Conservation (phyloP, 1,139 yeast genomes). For the Pichia sp. region DNA sequence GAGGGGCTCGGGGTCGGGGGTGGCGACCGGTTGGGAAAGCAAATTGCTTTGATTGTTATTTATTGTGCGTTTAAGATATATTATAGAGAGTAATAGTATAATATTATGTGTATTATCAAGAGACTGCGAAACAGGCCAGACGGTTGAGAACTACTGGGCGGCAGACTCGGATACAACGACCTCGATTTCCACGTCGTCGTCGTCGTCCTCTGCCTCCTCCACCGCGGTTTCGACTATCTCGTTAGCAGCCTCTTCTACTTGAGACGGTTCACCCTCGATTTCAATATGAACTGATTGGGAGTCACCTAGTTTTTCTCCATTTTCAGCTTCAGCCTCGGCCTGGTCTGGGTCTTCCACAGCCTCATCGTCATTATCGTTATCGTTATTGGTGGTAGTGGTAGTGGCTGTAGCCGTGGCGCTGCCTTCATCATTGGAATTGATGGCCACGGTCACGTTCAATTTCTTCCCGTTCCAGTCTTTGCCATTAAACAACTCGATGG, state of each 20-base stretch:
- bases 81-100: not conserved
- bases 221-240: constrained; percentile 1
- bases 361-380: constrained; percentile 1
- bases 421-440: constrained; percentile 35
- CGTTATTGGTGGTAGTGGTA: constrained; percentile 7
- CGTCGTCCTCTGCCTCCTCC: constrained; percentile 3
- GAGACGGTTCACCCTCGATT: constrained; percentile 9
- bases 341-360: not conserved
- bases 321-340: not conserved
- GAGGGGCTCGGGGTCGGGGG: no score
- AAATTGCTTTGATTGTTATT: not conserved
- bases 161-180: constrained; percentile 9
- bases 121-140: not conserved
- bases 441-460: constrained; percentile 53
- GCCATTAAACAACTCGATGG: constrained; percentile 51
- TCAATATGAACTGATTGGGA: not conserved
- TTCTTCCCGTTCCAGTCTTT: constrained; percentile 49
- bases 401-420: not conserved
- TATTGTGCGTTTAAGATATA: not conserved
- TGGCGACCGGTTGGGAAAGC: no score
- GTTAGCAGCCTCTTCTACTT: constrained; percentile 5
- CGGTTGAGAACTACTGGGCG: not conserved
- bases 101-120: not conserved
- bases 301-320: constrained; percentile 1
- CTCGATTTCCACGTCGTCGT: constrained; percentile 12